Evolutionary conservation across 1,139 yeast species (phyloP).

Genomic region (Lizanozyma gosingica): DNA sequence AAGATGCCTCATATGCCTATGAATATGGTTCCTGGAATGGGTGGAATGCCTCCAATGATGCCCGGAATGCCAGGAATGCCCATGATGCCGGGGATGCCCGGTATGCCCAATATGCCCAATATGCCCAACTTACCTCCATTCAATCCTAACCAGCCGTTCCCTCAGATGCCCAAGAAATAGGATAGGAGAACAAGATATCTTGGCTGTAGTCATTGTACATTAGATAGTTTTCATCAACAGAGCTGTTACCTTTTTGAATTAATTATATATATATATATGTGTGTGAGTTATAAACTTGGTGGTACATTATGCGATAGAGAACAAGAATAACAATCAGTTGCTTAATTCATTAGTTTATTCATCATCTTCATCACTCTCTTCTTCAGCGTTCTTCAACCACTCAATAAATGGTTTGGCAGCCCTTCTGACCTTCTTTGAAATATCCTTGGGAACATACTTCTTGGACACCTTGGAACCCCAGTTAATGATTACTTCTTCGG

Average conservation of each 20-base stretch:
- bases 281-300: too few relatives aligned
- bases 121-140: constrained; percentile 1
- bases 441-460: constrained; percentile 88
- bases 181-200: too few relatives aligned
- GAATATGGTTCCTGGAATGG: constrained; percentile 13
- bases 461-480: constrained; percentile 94
- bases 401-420: constrained; percentile 93
- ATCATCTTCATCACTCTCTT: constrained; percentile 54
- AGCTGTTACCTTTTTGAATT: too few relatives aligned
- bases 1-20: constrained; percentile 19
- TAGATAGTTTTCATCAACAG: too few relatives aligned
- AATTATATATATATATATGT: too few relatives aligned
- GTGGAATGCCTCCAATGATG: constrained; percentile 11
- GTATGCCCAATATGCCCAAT: constrained; percentile 10
- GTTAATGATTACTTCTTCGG: constrained; percentile 70
- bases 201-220: neutral
- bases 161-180: neutral
- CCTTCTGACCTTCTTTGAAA: constrained; percentile 87
- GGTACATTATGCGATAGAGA: too few relatives aligned
- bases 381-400: constrained; percentile 93
- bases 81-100: constrained; percentile 14
- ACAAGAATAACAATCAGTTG: too few relatives aligned
- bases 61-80: constrained; percentile 15
- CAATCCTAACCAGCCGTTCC: neutral
- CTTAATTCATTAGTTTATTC: too few relatives aligned